phyloP scores from a whole-genome alignment of 1,139 yeast genomes.

The Pichia sp. region DNA sequence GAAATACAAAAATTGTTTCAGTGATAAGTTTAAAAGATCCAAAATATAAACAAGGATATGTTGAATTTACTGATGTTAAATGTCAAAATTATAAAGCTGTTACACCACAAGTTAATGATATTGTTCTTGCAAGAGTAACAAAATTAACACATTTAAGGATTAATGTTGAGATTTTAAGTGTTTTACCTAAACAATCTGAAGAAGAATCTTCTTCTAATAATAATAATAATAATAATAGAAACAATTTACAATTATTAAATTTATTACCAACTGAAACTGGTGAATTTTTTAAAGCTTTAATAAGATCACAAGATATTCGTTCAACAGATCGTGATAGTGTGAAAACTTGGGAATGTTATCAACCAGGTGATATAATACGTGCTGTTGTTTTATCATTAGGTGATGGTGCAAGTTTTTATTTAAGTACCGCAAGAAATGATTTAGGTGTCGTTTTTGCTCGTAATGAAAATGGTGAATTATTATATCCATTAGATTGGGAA shows the following conservation, averaged over 20 bases:
- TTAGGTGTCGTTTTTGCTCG: slow-evolving; percentile 90
- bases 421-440: slow-evolving; percentile 86
- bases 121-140: slow-evolving; percentile 72
- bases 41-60: neutral
- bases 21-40: slow-evolving; percentile 25
- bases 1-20: slow-evolving; percentile 17
- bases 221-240: slow-evolving; percentile 35
- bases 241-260: slow-evolving; percentile 48
- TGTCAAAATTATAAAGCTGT: slow-evolving; percentile 36
- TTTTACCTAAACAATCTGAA: slow-evolving; percentile 38
- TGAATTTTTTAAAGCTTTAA: slow-evolving; percentile 85
- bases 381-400: slow-evolving; percentile 82
- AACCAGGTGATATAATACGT: slow-evolving; percentile 89
- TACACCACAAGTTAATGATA: slow-evolving; percentile 79
- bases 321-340: slow-evolving; percentile 89
- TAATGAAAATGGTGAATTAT: slow-evolving; percentile 66
- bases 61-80: neutral
- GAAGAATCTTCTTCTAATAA: slow-evolving; percentile 24
- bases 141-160: slow-evolving; percentile 66
- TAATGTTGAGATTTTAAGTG: slow-evolving; percentile 73
- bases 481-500: slow-evolving; percentile 96
- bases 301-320: slow-evolving; percentile 82
- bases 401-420: slow-evolving; percentile 85
- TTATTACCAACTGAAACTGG: slow-evolving; percentile 63
- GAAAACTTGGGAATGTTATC: slow-evolving; percentile 68